Base-by-base conservation (phyloP, 2,329 filamentous ascomycete genomes). In the Venturia pyrina region DNA sequence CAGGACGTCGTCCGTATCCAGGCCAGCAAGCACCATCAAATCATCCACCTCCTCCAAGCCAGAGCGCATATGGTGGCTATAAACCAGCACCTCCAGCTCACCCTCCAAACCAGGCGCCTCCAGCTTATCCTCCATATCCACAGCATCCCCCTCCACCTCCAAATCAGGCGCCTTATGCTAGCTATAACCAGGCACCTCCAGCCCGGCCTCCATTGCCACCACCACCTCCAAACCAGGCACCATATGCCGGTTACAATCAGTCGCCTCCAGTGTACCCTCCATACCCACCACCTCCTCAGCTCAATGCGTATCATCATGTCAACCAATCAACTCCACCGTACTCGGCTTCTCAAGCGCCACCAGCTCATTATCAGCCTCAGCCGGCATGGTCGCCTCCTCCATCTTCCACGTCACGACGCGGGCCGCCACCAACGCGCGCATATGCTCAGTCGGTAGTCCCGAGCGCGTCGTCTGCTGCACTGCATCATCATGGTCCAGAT, bases 1-100 rank as follows among this genome's bases (percentile, higher is more conserved):
- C 79, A n/a, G 78, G 81, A 68, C 75, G 72, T 24, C 66, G 62
- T 19, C 69, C 62, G 72, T 50, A 73, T 46, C 74, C 73, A 53
- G 70, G 71, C 59, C 74, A 74, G 66, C 70, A 74, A 64, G n/a
- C 71, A 69, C 21, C 70, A 40, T 15, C 46, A 71, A 40, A 44
- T 75, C 43, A 57, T 17, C 46, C 50, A 40, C 67, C 66, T n/a
- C 67, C 60, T 24, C 66, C 66, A 13, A 64, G 44, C n/a, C 59
- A 67, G n/a, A 19, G 41, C n/a, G 57, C 66, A 21, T 63, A 34
- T n/a, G 11, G 17, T 13, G 57, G 17, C 21, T 66, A 67, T 21
- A 28, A 53, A 6, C 66, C 64, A 28, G 62, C 62, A 28, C 34
- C 37, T 44, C 57, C 66, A 37, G 71, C 71, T 57, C 73, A 72